These are phyloP conservation scores for Gymnopilus junonius DNA, from an alignment of 768 basidiomycete species.

Conservation along the genomic window DNA sequence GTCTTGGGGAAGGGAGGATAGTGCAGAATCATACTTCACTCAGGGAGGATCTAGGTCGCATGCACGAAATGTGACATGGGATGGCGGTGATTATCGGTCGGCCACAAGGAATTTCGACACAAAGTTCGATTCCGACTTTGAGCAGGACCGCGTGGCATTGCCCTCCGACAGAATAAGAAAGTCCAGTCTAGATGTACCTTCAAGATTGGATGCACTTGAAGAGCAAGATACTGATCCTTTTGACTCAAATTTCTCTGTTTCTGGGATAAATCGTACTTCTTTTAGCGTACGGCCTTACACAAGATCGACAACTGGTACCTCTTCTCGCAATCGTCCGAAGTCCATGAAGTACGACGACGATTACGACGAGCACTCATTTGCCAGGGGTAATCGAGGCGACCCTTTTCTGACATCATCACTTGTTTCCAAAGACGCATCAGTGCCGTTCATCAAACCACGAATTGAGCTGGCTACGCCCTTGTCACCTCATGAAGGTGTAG, in stretches of 20 bases:
- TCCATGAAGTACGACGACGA: background rate
- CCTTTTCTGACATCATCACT: background rate
- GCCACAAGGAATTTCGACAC: conserved; percentile 39
- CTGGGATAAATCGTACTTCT: background rate
- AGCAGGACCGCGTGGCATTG: conserved; percentile 25
- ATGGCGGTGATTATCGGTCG: conserved; percentile 28
- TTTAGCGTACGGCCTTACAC: background rate
- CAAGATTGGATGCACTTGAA: background rate
- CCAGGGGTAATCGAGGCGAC: background rate
- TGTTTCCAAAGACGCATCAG: conserved; percentile 3
- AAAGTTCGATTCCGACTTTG: conserved; percentile 49
- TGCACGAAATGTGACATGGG: conserved; percentile 36
- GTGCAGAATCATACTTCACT: conserved; percentile 61
- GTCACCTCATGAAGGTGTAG: conserved; percentile 61
- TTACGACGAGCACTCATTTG: background rate
- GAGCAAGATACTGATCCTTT: background rate
- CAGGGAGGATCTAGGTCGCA: conserved; percentile 23
- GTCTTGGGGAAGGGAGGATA: conserved; percentile 58
- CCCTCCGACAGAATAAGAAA: background rate
- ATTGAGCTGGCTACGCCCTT: conserved; percentile 54
- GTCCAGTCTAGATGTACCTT: background rate
- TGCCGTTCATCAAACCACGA: conserved; percentile 46
- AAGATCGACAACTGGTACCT: background rate
- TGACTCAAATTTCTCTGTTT: background rate
- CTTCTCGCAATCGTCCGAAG: background rate